These are phyloP conservation scores for Cordyceps cicadae DNA, from an alignment of 2,329 filamentous ascomycete genomes.

Conservation along the genomic window DNA sequence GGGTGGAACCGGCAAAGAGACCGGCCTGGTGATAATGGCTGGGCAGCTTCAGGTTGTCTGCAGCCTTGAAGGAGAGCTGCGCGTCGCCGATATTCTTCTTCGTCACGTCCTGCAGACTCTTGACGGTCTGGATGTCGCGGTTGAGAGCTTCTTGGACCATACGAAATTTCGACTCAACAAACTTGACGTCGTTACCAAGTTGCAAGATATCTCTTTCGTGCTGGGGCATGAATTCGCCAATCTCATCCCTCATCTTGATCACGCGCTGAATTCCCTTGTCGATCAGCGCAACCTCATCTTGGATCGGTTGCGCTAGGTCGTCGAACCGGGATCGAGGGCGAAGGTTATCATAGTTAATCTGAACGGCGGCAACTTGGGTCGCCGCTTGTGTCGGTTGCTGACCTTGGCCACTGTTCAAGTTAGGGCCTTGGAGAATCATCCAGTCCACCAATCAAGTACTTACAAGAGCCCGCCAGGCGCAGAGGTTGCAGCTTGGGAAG, in stretches of 20 bases:
- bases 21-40: conserved; percentile 43
- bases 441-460: conserved; percentile 1
- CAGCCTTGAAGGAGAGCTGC: conserved; percentile 61
- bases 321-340: conserved; percentile 86
- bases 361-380: conserved; percentile 59
- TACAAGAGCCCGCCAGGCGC: conserved; percentile 26
- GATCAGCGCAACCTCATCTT: conserved; percentile 66
- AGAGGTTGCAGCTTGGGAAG: conserved; percentile 11
- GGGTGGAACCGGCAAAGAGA: conserved; percentile 30
- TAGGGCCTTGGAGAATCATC: neutral
- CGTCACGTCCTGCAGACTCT: conserved; percentile 50
- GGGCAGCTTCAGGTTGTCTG: conserved; percentile 67
- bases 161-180: conserved; percentile 41
- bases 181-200: conserved; percentile 38
- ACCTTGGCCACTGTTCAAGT: neutral
- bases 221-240: conserved; percentile 57
- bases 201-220: conserved; percentile 42
- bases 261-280: conserved; percentile 75
- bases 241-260: conserved; percentile 68
- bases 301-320: conserved; percentile 75
- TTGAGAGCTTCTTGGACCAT: conserved; percentile 37
- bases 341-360: conserved; percentile 70
- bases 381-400: conserved; percentile 1
- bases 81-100: conserved; percentile 62
- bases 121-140: conserved; percentile 54